These are phyloP conservation scores for Elsinoe australis DNA, from an alignment of 2,329 filamentous ascomycete species.

Conservation along the genomic window DNA sequence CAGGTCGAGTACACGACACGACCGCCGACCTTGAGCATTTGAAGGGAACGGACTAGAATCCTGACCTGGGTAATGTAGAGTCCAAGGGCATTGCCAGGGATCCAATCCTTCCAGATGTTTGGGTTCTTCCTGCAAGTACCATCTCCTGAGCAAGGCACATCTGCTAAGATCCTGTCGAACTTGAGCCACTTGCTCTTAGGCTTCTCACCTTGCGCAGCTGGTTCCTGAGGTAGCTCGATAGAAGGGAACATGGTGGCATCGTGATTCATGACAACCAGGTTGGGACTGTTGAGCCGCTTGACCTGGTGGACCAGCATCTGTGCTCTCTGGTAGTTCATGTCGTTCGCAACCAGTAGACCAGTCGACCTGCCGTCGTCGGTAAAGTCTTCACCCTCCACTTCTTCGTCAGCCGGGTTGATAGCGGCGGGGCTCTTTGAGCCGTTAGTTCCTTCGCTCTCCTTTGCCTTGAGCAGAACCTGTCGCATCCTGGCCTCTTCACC, in stretches of 20 bases:
- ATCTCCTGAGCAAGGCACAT: conserved; percentile 94
- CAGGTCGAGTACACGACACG: conserved; percentile 96
- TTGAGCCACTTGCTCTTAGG: conserved; percentile 69
- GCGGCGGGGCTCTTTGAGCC: conserved; percentile 46
- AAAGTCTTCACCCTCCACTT: conserved; percentile 42
- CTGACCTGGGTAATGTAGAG: conserved; percentile 79
- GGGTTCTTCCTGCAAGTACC: conserved; percentile 90
- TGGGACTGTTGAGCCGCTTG: conserved; percentile 92
- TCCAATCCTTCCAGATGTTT: conserved; percentile 93
- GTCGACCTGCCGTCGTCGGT: conserved; percentile 78
- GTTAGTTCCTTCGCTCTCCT: conserved; percentile 43
- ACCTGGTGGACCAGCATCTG: conserved; percentile 98
- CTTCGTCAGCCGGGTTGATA: conserved; percentile 25
- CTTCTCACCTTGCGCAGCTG: conserved; percentile 43
- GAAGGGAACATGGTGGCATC: conserved; percentile 94
- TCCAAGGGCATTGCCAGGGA: conserved; percentile 75
- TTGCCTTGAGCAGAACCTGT: conserved; percentile 59
- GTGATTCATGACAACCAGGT: conserved; percentile 94
- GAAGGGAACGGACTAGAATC: conserved; percentile 83
- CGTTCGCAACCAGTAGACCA: conserved; percentile 88
- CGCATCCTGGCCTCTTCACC: conserved; percentile 83
- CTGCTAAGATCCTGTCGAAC: conserved; percentile 91
- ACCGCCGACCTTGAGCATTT: conserved; percentile 92
- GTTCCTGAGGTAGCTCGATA: conserved; percentile 65
- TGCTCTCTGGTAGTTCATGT: conserved; percentile 90